Conservation (phyloP, 345 rosid genomes). For the Euphorbia lathyris region DNA sequence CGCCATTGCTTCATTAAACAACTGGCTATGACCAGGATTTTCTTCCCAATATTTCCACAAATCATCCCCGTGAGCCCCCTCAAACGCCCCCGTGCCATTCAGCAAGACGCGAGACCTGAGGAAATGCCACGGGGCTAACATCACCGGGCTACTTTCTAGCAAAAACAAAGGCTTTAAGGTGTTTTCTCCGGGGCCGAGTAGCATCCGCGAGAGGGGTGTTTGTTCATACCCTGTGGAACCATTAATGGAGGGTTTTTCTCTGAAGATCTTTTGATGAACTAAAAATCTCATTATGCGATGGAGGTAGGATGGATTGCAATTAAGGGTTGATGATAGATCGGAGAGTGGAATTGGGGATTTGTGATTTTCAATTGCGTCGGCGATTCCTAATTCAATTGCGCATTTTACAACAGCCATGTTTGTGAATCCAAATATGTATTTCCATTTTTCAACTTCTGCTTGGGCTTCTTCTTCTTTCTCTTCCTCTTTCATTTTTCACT, state of each 20-base stretch:
- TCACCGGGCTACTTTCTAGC: constrained; percentile 43
- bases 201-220: constrained; percentile 59
- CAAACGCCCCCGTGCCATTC: constrained; percentile 34
- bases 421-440: constrained; percentile 44
- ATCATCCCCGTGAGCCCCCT: constrained; percentile 45
- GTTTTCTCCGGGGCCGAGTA: constrained; percentile 35
- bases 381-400: constrained; percentile 69
- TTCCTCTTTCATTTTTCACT: background rate
- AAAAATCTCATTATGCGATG: constrained; percentile 63
- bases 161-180: constrained; percentile 42
- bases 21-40: constrained; percentile 34
- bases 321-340: constrained; percentile 46
- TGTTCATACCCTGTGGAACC: constrained; percentile 32
- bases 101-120: constrained; percentile 38
- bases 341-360: constrained; percentile 43
- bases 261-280: constrained; percentile 45
- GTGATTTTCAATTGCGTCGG: constrained; percentile 55
- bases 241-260: constrained; percentile 25
- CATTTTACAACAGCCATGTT: constrained; percentile 65
- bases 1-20: constrained; percentile 67
- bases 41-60: constrained; percentile 41
- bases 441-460: constrained; percentile 56
- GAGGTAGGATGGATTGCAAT: constrained; percentile 48
- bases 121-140: constrained; percentile 58
- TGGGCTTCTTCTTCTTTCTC: constrained; percentile 26